Base-by-base conservation (phyloP, 2,329 filamentous ascomycete species). In the Mycosphaerella sp. region DNA sequence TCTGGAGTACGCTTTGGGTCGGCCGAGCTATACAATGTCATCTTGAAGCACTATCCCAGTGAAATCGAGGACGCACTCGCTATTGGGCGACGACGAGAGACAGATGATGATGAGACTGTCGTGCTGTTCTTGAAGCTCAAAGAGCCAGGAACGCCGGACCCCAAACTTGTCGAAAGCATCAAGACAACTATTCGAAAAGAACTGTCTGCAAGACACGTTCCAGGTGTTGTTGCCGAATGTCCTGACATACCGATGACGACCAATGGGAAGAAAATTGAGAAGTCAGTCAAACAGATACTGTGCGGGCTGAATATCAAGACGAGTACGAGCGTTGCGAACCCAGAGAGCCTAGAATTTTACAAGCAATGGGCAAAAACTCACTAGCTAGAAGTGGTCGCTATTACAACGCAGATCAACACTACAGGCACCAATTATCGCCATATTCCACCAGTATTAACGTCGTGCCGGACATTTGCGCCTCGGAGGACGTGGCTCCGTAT, bases 201-300 rank as follows among this genome's bases (percentile, higher is more conserved):
- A 68, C 73, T 97, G 53, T 95, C 88, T 62, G 86, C 89, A 4
- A 79, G 93, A 47, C 93, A 98, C 73, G 89, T 97, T 0, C 91
- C 91, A 0, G 85, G 82, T 0, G 74, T 95, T 0, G 76, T 97
- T 14, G 87, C 90, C 59, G 83, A 87, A 66, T 90, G 86, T 56
- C 82, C 84, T 0, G 89, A 91, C 34, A 93, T 98, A 14, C 93
- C 91, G 0, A 84, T 90, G 59, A 97, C 93, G 13, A 84, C 84
- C 2, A 98, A 98, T 64, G 91, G 91, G 47, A 98, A 98, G 75
- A 98, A 97, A 82, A 88, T 98, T 53, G 91, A 98, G 69, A 89
- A 94, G 42, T 88, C 89, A 0, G 91, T 97, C 5, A 97, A 97
- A 75, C 90, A 96, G 71, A 96, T 97, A 40, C 73, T 98, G 1